Base-by-base conservation (phyloP, 2,329 filamentous ascomycete species). In the Ophiocordyceps sinensis region DNA sequence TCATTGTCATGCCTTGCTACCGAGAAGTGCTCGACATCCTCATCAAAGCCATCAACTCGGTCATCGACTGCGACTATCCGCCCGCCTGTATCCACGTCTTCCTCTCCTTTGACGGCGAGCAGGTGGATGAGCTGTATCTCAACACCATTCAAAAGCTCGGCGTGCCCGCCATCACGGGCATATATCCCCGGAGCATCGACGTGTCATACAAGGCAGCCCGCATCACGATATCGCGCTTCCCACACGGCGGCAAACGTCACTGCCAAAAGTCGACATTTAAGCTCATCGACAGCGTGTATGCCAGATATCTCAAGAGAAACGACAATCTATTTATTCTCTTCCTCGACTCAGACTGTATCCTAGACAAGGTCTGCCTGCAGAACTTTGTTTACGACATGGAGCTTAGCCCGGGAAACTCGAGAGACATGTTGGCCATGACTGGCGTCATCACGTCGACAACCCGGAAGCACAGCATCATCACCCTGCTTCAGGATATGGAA, bases 371-470 rank as follows among this genome's bases (percentile, higher is more conserved):
- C 34, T 96, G 89, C 58, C 75, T 96, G 44, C 89, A 95, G 58
- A 96, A 95, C 60, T 96, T 96, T 62, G 85, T 96, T 66, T 95
- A 91, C 61, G 89, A 96, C 58, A 96, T 96, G 91, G 87, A 96
- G 61, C 70, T 96, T 45, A 94, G 89, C 60, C 89, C 89, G 1
- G 88, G 88, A 41, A 94, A 88, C 63, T 79, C 84, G 55, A 78
- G 80, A 55, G 85, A 93, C 58, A 95, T 94, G 85, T 70, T 96
- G 54, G 89, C 89, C 41, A 95, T 95, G 86, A 96, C 89, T 13
- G 89, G 89, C 28, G 85, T 96, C 54, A 96, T 96, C 55, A 96
- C 89, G 2, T 89, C 87, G 1, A 95, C 88, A 0, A 94, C 89
- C 0, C 76, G 82, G 52, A 91, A 84, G 53, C 83, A 93, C 58